Base-by-base conservation (phyloP, 2,329 filamentous ascomycete genomes). In the Juglanconis oblonga region DNA sequence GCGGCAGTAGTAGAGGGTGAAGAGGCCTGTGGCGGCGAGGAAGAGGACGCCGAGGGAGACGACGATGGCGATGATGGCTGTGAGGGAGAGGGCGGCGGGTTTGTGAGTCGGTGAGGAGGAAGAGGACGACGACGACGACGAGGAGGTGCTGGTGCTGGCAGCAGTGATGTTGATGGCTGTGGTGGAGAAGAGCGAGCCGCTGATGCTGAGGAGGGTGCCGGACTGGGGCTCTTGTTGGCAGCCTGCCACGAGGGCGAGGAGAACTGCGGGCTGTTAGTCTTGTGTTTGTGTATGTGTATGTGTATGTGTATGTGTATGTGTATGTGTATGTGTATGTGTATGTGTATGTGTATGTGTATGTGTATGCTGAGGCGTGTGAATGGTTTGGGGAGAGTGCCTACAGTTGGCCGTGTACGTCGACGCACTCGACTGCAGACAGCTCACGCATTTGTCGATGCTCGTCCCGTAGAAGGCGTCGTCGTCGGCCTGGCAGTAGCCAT, bases 31-130 rank as follows among this genome's bases (percentile, higher is more conserved):
- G 2, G 74, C 75, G 0, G 78, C 73, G 5, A 80, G 38, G 3
- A 84, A 67, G 1, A 78, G 66, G 0, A 81, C 70, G 0, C 73
- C 72, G 6, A 74, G 77, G 11, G 79, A 82, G 0, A 84, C 68
- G 0, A 74, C 76, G 50, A 86, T 85, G 17, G 82, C 83, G 0
- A 80, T 79, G 14, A 84, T 81, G n/a, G 79, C 78, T 2, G 79
- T 78, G 0, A 76, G 76, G 0, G 78, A 76, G 67, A 84, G 75
- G 8, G 31, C 2, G 24, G 24, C 55, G 2, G 47, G n/a, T 6
- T 57, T 31, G 57, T 50, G 7, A 4, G 52, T 36, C 29, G 47
- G 50, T 32, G 14, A 42, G 9, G 66, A 66, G 4, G 65, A 69
- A 3, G 67, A 63, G 24, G 52, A n/a, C 3, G 67, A 61, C 0